Evolutionary conservation across 2,329 filamentous ascomycete genomes (phyloP).

Genomic region (Seiridium unicorne): DNA sequence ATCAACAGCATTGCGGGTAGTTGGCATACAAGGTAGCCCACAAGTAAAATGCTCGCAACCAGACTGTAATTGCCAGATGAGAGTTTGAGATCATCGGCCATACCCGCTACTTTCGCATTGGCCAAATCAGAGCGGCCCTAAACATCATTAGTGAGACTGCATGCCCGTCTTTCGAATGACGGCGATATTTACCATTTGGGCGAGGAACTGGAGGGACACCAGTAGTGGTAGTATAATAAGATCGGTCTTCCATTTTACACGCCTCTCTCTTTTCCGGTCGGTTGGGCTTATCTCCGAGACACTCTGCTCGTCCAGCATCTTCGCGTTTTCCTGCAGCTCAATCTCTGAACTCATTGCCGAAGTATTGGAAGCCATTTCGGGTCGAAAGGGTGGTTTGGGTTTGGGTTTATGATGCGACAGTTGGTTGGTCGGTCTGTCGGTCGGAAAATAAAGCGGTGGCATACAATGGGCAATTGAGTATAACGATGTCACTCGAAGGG

Average conservation of each 20-base stretch:
- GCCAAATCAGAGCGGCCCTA: slow-evolving; percentile 21
- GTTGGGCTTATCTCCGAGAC: neutral
- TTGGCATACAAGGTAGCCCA: slow-evolving; percentile 20
- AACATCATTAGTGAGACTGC: slow-evolving; percentile 7
- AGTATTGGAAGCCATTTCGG: too few relatives aligned
- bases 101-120: slow-evolving; percentile 22
- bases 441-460: too few relatives aligned
- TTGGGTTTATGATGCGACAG: too few relatives aligned
- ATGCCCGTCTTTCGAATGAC: neutral
- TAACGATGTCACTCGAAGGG: too few relatives aligned
- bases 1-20: slow-evolving; percentile 22
- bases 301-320: neutral
- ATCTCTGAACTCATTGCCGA: neutral
- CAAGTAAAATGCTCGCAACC: slow-evolving; percentile 17
- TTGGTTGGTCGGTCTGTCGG: too few relatives aligned
- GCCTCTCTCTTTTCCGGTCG: neutral
- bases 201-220: slow-evolving; percentile 20
- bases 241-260: slow-evolving; percentile 21
- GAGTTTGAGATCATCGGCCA: slow-evolving; percentile 17
- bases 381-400: too few relatives aligned
- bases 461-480: too few relatives aligned
- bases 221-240: slow-evolving; percentile 21
- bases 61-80: slow-evolving; percentile 17
- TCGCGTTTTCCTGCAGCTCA: neutral
- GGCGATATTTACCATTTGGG: slow-evolving; percentile 16